Evolutionary conservation across 1,284 basidiomycete genomes (phyloP), one percentile per base, ranked within the genome.

Genomic region (Tilletiopsis washingtonensis): DNA sequence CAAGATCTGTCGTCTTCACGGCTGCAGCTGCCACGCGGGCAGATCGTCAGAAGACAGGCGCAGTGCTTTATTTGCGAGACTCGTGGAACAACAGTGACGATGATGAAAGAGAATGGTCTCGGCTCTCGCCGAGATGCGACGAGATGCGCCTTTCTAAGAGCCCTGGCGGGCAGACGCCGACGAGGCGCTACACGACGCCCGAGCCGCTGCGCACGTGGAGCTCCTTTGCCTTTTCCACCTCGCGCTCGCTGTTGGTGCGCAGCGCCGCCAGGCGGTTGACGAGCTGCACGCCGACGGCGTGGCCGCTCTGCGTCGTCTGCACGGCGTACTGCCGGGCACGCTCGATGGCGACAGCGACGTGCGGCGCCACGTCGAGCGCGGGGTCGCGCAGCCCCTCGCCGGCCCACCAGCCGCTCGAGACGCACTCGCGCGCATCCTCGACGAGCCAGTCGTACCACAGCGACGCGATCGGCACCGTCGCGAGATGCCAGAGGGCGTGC

Each of bases 401-500:
- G 11, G 62, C 51, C 64, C 66, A 72, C 51, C 57, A 66, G 12
- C 58, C 62, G 0, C 53, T 56, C 14, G 36, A 42, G 11, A 68
- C 62, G 47, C 68, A 69, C 37, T 66, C 62, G 25, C 61, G 56
- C 3, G 70, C 69, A 50, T 73, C 70, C 24, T 47, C 42, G 9
- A 59, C 53, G 15, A 73, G 57, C 67, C 67, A 73, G 12, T 59
- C 54, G 53, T 69, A 98, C 93, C 93, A 98, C 51, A 81, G 78
- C 44, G 79, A 69, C 2, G 83, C 81, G 42, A 98, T 81, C 0
- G 86, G 86, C 0, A 81, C 84, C 0, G 93, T 99, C 2, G 83
- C 81, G 3, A 86, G 76, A 75, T 99, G 94, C 94, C 94, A 98
- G 11, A 97, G 75, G 3, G 90, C 79, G 74, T 98, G 94, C 0